Evolutionary conservation across 1,139 yeast species (phyloP), one percentile per base, ranked within the genome.

Genomic region (Candida tetrigidarum): DNA sequence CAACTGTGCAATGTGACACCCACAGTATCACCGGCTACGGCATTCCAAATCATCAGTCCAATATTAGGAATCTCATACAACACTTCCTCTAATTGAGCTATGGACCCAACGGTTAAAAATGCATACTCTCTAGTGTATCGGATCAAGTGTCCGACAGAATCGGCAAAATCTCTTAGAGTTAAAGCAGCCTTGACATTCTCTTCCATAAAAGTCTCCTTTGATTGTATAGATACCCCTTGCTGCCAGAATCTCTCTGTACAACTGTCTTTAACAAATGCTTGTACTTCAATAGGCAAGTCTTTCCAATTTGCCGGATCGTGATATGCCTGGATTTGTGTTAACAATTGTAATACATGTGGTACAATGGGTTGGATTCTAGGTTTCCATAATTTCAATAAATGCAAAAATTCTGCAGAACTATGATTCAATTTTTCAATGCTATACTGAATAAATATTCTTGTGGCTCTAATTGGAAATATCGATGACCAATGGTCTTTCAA

Each of bases 181-280:
- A 87, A 87, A 69, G 96, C 90, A 0, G 99, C 98, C 58, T 86
- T 89, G 47, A 91, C 96, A 57, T 85, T 91, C 59, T 95, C 98
- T 62, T 90, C 97, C 50, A 93, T 86, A 58, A 95, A 95, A 35
- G 96, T 92, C 60, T 95, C 99, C 56, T 90, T 86, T 6, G 96
- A 85, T 64, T 93, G 96, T 47, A 89, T 88, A 1, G 97, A 89
- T 16, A 96, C 96, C 14, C 99, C 99, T 51, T 92, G 96, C 60
- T 95, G 98, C 99, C 99, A 95, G 63, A 93, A 93, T 56, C 98
- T 76, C 68, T 95, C 99, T 62, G 85, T 82, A 41, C 96, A 87
- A 53, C 96, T 86, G 56, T 89, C 87, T 53, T 81, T 79, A 11
- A 93, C 97, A 71, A 95, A 93, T 2, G 93, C 76, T 60, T 89